Conservation (phyloP, 2,329 filamentous ascomycete genomes). For the Rachicladosporium sp. region DNA sequence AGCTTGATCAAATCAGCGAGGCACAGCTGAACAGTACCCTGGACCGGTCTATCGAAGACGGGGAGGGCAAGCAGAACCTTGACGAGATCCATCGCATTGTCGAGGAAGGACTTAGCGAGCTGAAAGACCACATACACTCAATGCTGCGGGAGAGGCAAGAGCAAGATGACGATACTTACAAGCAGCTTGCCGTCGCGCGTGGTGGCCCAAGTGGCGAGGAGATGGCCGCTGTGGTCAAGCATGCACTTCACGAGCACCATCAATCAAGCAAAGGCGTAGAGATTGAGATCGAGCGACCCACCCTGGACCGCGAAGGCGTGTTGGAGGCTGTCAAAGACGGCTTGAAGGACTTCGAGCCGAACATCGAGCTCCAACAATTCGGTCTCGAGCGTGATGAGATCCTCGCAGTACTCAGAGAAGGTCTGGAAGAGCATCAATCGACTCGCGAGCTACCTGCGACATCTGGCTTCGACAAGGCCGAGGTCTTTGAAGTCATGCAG, state of each 20-base stretch:
- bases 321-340: conserved; percentile 78
- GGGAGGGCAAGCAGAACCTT: conserved; percentile 34
- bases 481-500: conserved; percentile 75
- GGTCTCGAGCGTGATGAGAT: conserved; percentile 86
- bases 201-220: conserved; percentile 48
- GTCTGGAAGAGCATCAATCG: conserved; percentile 61
- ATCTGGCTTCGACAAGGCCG: conserved; percentile 59
- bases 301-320: conserved; percentile 55
- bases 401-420: conserved; percentile 72
- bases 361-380: conserved; percentile 81
- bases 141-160: conserved; percentile 67
- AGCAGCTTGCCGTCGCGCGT: conserved; percentile 29
- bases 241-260: conserved; percentile 52
- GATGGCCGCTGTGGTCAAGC: conserved; percentile 72
- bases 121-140: conserved; percentile 73
- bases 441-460: conserved; percentile 30
- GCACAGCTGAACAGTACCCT: conserved; percentile 17
- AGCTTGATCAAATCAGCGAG: conserved; percentile 57
- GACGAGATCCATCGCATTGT: conserved; percentile 68
- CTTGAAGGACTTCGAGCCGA: conserved; percentile 88
- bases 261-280: conserved; percentile 5
- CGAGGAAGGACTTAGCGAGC: conserved; percentile 64
- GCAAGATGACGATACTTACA: conserved; percentile 23
- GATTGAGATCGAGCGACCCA: too few relatives aligned
- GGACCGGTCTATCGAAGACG: conserved; percentile 31